Base-by-base conservation (phyloP, 371 early-diverging fungal genomes). In the Paraphysoderma sedebokerense region DNA sequence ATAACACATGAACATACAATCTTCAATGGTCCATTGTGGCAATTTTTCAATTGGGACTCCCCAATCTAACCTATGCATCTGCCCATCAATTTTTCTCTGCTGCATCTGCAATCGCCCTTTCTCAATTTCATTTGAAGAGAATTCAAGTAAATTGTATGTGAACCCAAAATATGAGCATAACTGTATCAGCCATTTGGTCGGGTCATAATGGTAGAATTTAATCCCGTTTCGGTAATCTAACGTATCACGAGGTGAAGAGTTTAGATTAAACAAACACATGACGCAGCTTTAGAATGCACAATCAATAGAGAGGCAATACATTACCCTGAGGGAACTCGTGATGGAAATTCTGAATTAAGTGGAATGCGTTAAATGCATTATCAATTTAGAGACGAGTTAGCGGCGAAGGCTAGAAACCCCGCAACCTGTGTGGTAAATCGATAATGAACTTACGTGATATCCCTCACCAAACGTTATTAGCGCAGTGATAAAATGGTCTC, bases 211-310 rank as follows among this genome's bases (percentile, higher is more conserved):
- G 50, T 76, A 77, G 54, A 70, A 81, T 50, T 66, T 57, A 62
- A 93, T 82, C 38, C 88, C 92, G 56, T 93, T 93, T 50, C 95
- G 81, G 67, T 87, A 93, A 67, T 93, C 95, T n/a, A n/a, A n/a
- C n/a, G n/a, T n/a, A n/a, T n/a, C n/a, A n/a, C n/a, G n/a, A n/a
- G n/a, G n/a, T n/a, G n/a, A 8, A n/a, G 35, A n/a, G n/a, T n/a
- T n/a, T n/a, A n/a, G n/a, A n/a, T n/a, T n/a, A n/a, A n/a, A n/a
- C n/a, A n/a, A n/a, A n/a, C n/a, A n/a, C n/a, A n/a, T n/a, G n/a
- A n/a, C n/a, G n/a, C n/a, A n/a, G n/a, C n/a, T n/a, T n/a, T n/a
- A n/a, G n/a, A n/a, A n/a, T n/a, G n/a, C n/a, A n/a, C n/a, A n/a
- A n/a, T n/a, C n/a, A n/a, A n/a, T n/a, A n/a, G n/a, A n/a, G n/a